phyloP scores from a whole-genome alignment of 139 green algal species.

The Volvox africanus region DNA sequence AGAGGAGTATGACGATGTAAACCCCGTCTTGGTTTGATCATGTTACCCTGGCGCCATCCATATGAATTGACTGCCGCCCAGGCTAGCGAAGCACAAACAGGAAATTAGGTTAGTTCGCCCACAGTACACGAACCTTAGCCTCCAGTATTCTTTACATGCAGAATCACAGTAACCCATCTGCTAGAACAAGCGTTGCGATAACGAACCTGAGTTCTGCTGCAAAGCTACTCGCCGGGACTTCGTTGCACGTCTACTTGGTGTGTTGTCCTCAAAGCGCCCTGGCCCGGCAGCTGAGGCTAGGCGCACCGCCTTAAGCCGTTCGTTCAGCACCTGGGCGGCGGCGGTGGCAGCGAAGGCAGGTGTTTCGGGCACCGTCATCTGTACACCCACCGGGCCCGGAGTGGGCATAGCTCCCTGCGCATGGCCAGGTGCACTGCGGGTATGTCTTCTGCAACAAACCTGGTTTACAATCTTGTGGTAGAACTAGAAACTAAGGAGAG shows the following conservation, averaged over 20 bases:
- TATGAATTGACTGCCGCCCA: not conserved
- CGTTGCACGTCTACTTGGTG: conserved; percentile 69
- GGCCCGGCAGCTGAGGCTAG: conserved; percentile 20
- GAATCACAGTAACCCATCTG: not conserved
- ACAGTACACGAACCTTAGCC: not conserved
- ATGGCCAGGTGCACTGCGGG: not conserved
- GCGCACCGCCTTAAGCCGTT: conserved; percentile 32
- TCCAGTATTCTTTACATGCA: not conserved
- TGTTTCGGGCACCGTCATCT: conserved; percentile 88
- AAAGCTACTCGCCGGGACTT: conserved; percentile 57
- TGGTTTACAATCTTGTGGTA: no score
- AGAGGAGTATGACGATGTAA: no score
- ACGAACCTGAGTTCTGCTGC: conserved; percentile 4
- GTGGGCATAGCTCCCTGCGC: conserved; percentile 49
- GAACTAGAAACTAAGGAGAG: no score
- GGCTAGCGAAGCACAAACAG: not conserved
- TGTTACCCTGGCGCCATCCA: no score
- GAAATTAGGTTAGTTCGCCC: not conserved
- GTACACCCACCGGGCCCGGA: not conserved
- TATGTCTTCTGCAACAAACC: no score
- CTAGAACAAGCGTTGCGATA: no score
- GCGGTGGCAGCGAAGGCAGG: conserved; percentile 71
- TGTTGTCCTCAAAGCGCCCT: conserved; percentile 73
- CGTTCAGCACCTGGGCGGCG: conserved; percentile 31
- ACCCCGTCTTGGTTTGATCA: no score